A percentile compares a stretch with the other conserved stretches of the same genome.
Evolutionary conservation across 257 asterid genomes (phyloP).

Genomic region (Knoxia roxburghii): DNA sequence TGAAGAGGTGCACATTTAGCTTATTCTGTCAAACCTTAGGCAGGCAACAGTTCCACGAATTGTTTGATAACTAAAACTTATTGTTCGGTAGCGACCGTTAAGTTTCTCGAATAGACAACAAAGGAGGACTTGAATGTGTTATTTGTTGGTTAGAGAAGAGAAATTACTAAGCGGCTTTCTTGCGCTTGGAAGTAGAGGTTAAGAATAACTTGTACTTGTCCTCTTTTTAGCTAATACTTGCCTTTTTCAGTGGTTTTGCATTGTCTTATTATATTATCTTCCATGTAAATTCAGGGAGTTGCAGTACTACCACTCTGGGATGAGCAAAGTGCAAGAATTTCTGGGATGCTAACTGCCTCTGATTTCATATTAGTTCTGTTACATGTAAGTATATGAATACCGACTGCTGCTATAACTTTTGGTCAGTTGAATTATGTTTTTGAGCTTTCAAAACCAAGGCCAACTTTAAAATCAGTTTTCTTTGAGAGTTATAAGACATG

Average conservation of each 20-base stretch:
- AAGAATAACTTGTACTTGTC: neutral
- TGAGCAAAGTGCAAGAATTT: constrained; percentile 31
- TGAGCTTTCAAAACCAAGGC: constrained; percentile 4
- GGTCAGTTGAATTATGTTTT: neutral
- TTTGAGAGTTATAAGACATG: too few species aligned
- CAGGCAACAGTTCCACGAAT: neutral
- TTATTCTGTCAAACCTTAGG: neutral
- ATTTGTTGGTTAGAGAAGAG: too few species aligned
- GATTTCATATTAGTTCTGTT: constrained; percentile 62
- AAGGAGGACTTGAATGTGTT: too few species aligned
- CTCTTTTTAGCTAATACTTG: neutral
- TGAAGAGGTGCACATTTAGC: constrained; percentile 36
- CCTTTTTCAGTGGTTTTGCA: constrained; percentile 5
- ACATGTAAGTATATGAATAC: constrained; percentile 34
- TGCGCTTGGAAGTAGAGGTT: too few species aligned
- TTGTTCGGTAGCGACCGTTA: neutral
- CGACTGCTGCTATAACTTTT: neutral
- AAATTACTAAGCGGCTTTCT: too few species aligned
- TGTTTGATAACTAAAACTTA: neutral
- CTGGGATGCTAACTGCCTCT: constrained; percentile 68
- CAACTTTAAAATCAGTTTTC: too few species aligned
- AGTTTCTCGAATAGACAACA: too few species aligned
- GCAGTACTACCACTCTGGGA: constrained; percentile 56
- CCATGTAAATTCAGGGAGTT: constrained; percentile 35
- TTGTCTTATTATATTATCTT: constrained; percentile 16